Base-by-base conservation (phyloP, 2,329 filamentous ascomycete species). In the Trichothecium roseum region DNA sequence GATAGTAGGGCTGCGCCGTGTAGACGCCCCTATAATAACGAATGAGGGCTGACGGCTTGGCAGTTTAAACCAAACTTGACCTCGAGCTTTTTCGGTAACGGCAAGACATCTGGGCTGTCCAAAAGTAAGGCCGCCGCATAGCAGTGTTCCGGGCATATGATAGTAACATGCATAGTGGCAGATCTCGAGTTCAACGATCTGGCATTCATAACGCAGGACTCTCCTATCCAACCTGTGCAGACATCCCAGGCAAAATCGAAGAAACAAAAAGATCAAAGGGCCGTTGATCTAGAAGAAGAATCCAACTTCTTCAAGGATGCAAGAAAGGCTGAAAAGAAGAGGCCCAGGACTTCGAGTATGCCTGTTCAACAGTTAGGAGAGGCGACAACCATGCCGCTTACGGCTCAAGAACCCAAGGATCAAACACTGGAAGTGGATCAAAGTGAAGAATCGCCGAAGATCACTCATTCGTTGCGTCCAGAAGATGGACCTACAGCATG, bases 171-270 rank as follows among this genome's bases (percentile, higher is more conserved):
- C 8, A 18, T 24, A 74, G 72, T 73, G 18, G 52, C 63, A 4
- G 69, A 75, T 40, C 57, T 76, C 14, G 56, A 57, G 2, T 75
- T 73, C 41, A 69, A 69, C 18, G 57, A 68, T 34, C 68, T 72
- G 62, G 48, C 56, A 8, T 66, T 70, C 41, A 51, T 67, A 16
- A 43, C 14, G 15, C 36, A 9, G 16, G 31, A 37, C 8, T 35
- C 8, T 27, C 15, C 34, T 10, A 13, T n/a, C 8, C 14, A 29
- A 16, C 13, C 15, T 14, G 5, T n/a, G 50, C 46, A 22, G 18
- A 6, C 16, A 18, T 15, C 31, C 18, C 9, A 12, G 18, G 7
- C 16, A 13, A 22, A 45, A 38, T 32, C 41, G 42, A 16, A 41
- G 42, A 24, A 20, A 42, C 3, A 47, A 43, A 13, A 44, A 50